Evolutionary conservation across 305 asterid species (phyloP), one percentile per base, ranked within the genome.

Genomic region (Stenogyne calaminthoides): DNA sequence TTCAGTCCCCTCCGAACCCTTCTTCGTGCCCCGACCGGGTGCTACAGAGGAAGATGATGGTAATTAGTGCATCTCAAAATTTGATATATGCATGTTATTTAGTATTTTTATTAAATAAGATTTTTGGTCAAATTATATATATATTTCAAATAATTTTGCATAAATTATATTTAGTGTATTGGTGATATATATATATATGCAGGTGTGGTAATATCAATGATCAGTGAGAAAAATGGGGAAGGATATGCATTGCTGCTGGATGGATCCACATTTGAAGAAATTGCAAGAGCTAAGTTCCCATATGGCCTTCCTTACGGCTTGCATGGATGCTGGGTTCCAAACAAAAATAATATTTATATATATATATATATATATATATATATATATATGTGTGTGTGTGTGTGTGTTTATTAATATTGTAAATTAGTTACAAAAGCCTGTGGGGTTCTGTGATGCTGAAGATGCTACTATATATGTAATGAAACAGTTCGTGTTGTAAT

Each of bases 241-340:
- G 98, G 99, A 51, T 95, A 88, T 72, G 97, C 99, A 5, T 47
- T 95, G 37, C 32, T 92, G 80, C 65, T 92, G 37, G 96, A 95
- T 77, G 99, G 97, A 59, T 78, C 88, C 11, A 88, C 95, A 46
- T 95, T 95, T 70, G 83, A 95, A 81, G 99, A 95, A 81, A 90
- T 95, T 77, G 98, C 95, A 1, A 84, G 96, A 81, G 98, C 97
- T 12, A 85, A 89, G 76, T 92, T 95, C 80, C 98, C 99, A 0
- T 95, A 95, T 73, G 99, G 96, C n/a, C 96, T 95, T 60, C 99
- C 99, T 14, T 95, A 95, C 64, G 99, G 98, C 44, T 82, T 95
- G 64, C 99, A 95, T 69, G 99, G 99, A 65, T 90, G 97, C 55
- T 92, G 99, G 99, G 90, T 95, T 57, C 97, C 99, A 40, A 88